Evolutionary conservation across 371 early-diverging fungal genomes (phyloP), one percentile per base, ranked within the genome.

Genomic region (Dinochytrium kinnereticum): DNA sequence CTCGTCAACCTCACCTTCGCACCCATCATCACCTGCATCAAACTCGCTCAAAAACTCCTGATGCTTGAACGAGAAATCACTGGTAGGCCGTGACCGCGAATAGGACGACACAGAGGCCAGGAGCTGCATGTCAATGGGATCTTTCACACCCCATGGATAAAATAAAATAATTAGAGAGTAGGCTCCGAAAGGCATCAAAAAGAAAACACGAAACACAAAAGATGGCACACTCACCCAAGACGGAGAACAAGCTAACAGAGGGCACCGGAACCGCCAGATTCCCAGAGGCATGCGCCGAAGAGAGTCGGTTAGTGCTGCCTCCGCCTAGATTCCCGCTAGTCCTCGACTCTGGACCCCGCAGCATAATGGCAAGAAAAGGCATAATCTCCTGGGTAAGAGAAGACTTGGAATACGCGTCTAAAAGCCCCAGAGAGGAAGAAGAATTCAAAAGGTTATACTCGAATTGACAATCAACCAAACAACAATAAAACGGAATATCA

Each of bases 301-400:
- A n/a, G n/a, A n/a, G n/a, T n/a, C n/a, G n/a, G n/a, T n/a, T n/a
- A n/a, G n/a, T n/a, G n/a, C n/a, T n/a, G n/a, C n/a, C n/a, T n/a
- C n/a, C n/a, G n/a, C n/a, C n/a, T n/a, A n/a, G n/a, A n/a, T n/a
- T n/a, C n/a, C n/a, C n/a, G n/a, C n/a, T n/a, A n/a, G n/a, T n/a
- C 49, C 49, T 44, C 49, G 10, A 21, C 5, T 53, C 5, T 26
- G 55, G 26, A 5, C 61, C 61, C 17, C 3, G 5, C 3, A 61
- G 19, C 61, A 61, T 61, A 36, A 37, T 40, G 15, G 66, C 39
- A 36, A 66, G 38, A 28, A 17, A 66, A 3, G 66, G 66, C 2
- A 44, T 15, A 26, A 66, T 15, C 66, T 66, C 66, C 5, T 66
- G 66, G 37, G 26, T 37, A 15, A 66, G 38, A 38, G 26, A 3